These are phyloP conservation scores for Podaxis mareebaensis DNA, from an alignment of 768 basidiomycete species.

Conservation along the genomic window DNA sequence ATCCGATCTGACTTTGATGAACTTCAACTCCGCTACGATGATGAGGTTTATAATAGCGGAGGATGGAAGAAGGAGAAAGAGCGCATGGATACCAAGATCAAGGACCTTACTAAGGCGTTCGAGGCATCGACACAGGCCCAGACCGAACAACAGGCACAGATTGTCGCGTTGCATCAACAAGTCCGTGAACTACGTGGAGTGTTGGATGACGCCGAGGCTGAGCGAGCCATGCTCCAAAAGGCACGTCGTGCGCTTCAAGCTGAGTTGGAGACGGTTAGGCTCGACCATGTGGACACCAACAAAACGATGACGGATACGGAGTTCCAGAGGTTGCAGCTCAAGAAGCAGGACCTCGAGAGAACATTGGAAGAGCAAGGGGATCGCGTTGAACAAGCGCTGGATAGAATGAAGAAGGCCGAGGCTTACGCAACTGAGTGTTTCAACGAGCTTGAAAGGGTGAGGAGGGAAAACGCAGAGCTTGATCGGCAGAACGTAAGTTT, in stretches of 20 bases:
- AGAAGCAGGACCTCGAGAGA: slow-evolving; percentile 81
- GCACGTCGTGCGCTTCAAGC: slow-evolving; percentile 79
- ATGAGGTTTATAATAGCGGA: slow-evolving; percentile 74
- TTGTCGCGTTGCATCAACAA: slow-evolving; percentile 82
- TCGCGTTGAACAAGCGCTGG: slow-evolving; percentile 67
- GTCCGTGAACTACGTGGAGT: slow-evolving; percentile 80
- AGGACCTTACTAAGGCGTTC: slow-evolving; percentile 72
- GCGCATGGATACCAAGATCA: slow-evolving; percentile 80
- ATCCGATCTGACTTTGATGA: slow-evolving; percentile 76
- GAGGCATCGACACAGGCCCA: slow-evolving; percentile 72
- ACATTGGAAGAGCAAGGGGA: slow-evolving; percentile 79
- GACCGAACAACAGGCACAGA: slow-evolving; percentile 81
- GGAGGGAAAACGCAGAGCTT: slow-evolving; percentile 80
- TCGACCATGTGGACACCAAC: slow-evolving; percentile 69
- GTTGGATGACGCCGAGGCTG: slow-evolving; percentile 84
- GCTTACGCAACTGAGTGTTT: slow-evolving; percentile 73
- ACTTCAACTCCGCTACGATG: slow-evolving; percentile 71
- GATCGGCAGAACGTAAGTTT: slow-evolving; percentile 71
- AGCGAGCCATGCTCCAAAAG: slow-evolving; percentile 76
- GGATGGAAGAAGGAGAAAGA: slow-evolving; percentile 91
- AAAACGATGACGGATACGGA: slow-evolving; percentile 74
- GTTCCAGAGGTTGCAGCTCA: slow-evolving; percentile 71
- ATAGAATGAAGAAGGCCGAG: slow-evolving; percentile 83
- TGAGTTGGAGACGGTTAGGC: slow-evolving; percentile 78
- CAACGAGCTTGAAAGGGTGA: slow-evolving; percentile 69